Evolutionary conservation across 2,329 filamentous ascomycete genomes (phyloP).

Genomic region (Albophoma yamanashiensis): DNA sequence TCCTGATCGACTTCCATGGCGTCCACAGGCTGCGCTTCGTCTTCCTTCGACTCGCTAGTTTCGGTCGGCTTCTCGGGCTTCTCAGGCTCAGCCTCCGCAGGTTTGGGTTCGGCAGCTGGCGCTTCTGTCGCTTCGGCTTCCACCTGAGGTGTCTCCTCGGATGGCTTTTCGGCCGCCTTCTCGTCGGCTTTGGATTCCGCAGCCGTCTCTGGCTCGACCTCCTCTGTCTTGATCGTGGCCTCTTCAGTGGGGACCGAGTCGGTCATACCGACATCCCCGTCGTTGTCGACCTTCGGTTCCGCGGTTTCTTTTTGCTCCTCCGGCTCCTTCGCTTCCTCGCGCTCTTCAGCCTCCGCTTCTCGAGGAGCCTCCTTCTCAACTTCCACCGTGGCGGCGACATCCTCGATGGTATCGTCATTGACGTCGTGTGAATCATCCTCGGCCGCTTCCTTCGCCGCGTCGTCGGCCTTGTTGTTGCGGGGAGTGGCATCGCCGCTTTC

Average conservation of each 20-base stretch:
- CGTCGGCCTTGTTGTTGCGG: constrained; percentile 21
- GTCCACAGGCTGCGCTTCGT: constrained; percentile 8
- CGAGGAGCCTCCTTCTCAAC: constrained; percentile 14
- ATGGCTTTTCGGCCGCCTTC: constrained; percentile 15
- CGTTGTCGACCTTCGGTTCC: constrained; percentile 27
- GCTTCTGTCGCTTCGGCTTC: constrained; percentile 2
- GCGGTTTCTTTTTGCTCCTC: background rate
- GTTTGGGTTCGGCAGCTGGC: constrained; percentile 9
- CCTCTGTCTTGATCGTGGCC: constrained; percentile 29
- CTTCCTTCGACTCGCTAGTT: constrained; percentile 6
- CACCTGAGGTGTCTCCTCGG: constrained; percentile 3
- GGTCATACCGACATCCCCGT: constrained; percentile 42
- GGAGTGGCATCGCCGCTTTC: constrained; percentile 28
- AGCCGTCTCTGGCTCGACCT: constrained; percentile 21
- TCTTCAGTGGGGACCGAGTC: constrained; percentile 21
- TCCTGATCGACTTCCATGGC: constrained; percentile 23
- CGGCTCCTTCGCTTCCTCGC: background rate
- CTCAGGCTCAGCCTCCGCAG: constrained; percentile 9
- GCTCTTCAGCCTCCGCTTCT: constrained; percentile 3
- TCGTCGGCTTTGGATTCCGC: constrained; percentile 19
- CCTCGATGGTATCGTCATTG: constrained; percentile 33
- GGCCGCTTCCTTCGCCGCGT: constrained; percentile 14
- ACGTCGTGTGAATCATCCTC: constrained; percentile 22
- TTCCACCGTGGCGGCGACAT: constrained; percentile 21
- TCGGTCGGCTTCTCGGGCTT: constrained; percentile 13